Percentiles rank a stretch among this genome's conserved stretches.
These are phyloP conservation scores for Populus alba DNA, from an alignment of 345 rosid species.

Conservation along the genomic window DNA sequence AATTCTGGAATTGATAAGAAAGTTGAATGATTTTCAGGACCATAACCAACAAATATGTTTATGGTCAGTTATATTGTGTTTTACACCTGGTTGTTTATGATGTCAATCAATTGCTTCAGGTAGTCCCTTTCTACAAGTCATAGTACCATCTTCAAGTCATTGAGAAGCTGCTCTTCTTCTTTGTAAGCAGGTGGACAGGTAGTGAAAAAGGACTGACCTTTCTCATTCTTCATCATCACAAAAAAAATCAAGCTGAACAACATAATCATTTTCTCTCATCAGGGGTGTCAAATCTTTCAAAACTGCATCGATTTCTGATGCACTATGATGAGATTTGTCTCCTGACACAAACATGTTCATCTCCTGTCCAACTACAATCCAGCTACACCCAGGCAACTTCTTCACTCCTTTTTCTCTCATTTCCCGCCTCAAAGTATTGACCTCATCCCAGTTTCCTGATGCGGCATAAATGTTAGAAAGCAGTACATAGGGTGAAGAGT, in stretches of 20 bases:
- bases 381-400: conserved; percentile 82
- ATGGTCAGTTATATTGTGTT: too few relatives aligned
- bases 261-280: conserved; percentile 33
- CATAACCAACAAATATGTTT: too few relatives aligned
- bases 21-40: too few relatives aligned
- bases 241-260: conserved; percentile 27
- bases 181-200: not conserved
- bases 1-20: too few relatives aligned
- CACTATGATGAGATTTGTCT: conserved; percentile 59
- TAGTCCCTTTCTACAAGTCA: too few relatives aligned
- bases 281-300: conserved; percentile 43
- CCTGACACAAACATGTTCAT: conserved; percentile 67
- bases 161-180: not conserved
- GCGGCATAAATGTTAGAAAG: conserved; percentile 88
- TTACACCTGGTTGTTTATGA: too few relatives aligned
- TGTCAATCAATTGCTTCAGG: too few relatives aligned
- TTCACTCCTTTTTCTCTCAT: conserved; percentile 81
- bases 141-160: too few relatives aligned
- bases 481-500: conserved; percentile 72
- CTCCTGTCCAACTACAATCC: conserved; percentile 64
- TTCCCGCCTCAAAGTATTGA: conserved; percentile 57
- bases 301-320: conserved; percentile 34
- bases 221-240: conserved; percentile 21
- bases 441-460: conserved; percentile 75
- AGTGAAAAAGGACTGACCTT: too few relatives aligned